Evolutionary conservation across 257 asterid species (phyloP).

Genomic region (Fraxinus anomala): DNA sequence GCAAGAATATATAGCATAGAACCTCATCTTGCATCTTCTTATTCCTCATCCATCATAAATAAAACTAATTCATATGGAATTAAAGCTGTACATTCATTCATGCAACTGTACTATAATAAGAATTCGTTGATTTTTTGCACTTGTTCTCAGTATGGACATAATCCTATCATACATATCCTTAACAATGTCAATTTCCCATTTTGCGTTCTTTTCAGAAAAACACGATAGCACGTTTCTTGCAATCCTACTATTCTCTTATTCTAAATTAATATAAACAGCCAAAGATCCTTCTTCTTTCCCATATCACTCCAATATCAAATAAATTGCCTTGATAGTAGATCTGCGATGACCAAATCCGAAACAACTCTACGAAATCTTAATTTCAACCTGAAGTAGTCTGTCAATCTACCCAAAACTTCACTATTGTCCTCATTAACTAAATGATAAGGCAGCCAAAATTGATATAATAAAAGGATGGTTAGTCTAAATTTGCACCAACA

Average conservation of each 20-base stretch:
- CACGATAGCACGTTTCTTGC: background rate
- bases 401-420: background rate
- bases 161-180: background rate
- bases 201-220: background rate
- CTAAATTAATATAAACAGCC: background rate
- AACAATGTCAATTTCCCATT: background rate
- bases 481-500: background rate
- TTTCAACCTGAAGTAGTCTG: background rate
- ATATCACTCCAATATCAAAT: background rate
- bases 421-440: background rate
- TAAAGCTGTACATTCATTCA: background rate
- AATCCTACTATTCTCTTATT: background rate
- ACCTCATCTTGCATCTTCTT: background rate
- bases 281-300: background rate
- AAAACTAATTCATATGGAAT: background rate
- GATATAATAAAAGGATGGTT: background rate
- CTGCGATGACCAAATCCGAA: background rate
- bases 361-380: background rate
- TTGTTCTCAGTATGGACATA: background rate
- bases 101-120: background rate
- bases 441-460: constrained; percentile 4
- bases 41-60: background rate
- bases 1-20: background rate
- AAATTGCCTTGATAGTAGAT: background rate
- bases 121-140: background rate